phyloP scores from a whole-genome alignment of 345 rosid species.

The Theobroma cacao region DNA sequence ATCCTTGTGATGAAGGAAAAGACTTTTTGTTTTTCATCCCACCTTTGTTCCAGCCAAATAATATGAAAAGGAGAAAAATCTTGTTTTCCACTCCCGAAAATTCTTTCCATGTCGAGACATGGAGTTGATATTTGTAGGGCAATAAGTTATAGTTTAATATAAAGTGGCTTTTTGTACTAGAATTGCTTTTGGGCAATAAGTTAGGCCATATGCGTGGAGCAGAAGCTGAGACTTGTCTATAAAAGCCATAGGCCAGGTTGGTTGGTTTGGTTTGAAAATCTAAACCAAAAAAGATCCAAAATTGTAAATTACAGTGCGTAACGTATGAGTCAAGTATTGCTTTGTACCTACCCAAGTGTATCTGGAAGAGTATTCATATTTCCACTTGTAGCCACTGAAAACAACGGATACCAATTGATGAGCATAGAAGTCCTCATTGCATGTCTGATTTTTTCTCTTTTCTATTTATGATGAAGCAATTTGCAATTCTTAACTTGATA shows the following conservation, averaged over 20 bases:
- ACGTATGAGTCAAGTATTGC: neutral
- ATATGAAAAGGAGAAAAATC: neutral
- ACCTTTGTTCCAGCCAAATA: neutral
- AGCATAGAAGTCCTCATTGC: neutral
- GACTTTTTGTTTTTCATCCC: neutral
- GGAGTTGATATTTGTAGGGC: neutral
- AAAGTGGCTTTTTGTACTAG: neutral
- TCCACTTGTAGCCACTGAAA: neutral
- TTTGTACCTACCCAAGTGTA: neutral
- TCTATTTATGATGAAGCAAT: neutral
- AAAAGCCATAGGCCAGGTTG: neutral
- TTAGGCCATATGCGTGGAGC: neutral
- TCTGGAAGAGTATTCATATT: neutral
- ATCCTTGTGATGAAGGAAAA: slow-evolving; percentile 1
- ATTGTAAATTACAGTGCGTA: neutral
- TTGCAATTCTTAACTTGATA: neutral
- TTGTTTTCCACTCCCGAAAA: neutral
- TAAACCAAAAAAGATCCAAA: neutral
- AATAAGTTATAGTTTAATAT: neutral
- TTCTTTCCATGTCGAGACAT: neutral
- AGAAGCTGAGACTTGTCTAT: neutral
- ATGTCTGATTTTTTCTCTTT: neutral
- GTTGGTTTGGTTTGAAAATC: slow-evolving; percentile 9
- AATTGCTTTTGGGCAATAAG: neutral
- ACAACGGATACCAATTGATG: neutral